Evolutionary conservation across 2,329 filamentous ascomycete species (phyloP), one percentile per base, ranked within the genome.

Genomic region (Fusarium subtropicale): DNA sequence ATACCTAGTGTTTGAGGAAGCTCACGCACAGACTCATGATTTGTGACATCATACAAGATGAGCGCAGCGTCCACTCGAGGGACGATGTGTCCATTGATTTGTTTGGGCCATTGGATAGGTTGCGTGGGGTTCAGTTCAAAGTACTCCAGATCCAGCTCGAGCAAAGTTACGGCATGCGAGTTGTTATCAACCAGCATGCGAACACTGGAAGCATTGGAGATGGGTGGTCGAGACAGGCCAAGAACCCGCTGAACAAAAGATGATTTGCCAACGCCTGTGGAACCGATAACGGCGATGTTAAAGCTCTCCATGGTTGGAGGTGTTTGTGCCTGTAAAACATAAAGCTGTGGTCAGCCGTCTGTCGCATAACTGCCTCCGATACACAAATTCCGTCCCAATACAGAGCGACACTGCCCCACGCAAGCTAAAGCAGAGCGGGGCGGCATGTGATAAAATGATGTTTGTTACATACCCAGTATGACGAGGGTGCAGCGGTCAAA

Each of bases 11-110:
- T 89, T 73, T 91, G 87, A 41, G 92, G 90, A 56, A 97, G 84
- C 64, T 91, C 88, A 62, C 86, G 85, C 73, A 97, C 88, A 77
- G 90, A 95, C 64, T 90, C 88, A 72, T 88, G 86, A 77, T 92
- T 91, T 79, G 90, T 92, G 45, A 97, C 91, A 85, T 97, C 93
- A 84, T 97, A 97, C 50, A 98, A 83, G 61, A 95, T 88, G 72
- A 97, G 82, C 46, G 92, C 93, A 22, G 92, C 95, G 75, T 98
- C 92, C 75, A 97, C 87, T 41, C 86, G 87, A 51, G 93, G 92
- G 63, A 92, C 85, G 65, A 90, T 87, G 68, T 90, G 85, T 63
- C 92, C 92, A 75, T 91, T 86, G 71, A 90, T 86, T 75, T 90
- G 87, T 72, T 88, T 89, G 15, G 88, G 89, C 89, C 89, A 91